A percentile compares a stretch with the other conserved stretches of the same genome.
Evolutionary conservation across 768 basidiomycete species (phyloP).

Genomic region (Naganishia antarctica): DNA sequence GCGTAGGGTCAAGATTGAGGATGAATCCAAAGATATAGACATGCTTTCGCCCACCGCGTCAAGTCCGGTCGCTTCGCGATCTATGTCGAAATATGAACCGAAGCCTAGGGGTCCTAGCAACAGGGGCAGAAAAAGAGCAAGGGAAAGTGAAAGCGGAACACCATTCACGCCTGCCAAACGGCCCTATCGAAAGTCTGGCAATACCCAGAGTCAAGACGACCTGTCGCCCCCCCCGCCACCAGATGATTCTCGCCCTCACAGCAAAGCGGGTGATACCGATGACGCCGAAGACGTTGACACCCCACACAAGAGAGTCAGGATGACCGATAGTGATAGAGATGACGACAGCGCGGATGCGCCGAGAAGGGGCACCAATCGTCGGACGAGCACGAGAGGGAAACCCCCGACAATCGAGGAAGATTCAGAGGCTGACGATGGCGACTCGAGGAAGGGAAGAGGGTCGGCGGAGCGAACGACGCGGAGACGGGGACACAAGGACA

Average conservation of each 20-base stretch:
- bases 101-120: not conserved
- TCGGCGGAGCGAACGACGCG: not conserved
- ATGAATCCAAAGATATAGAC: not conserved
- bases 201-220: constrained; percentile 8
- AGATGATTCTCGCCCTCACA: not conserved
- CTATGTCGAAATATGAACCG: too few species aligned
- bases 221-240: constrained; percentile 5
- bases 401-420: constrained; percentile 11
- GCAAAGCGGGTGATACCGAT: constrained; percentile 7
- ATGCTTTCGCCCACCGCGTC: not conserved
- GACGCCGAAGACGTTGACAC: too few species aligned
- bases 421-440: constrained; percentile 1
- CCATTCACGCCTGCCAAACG: constrained; percentile 13
- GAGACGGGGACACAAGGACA: not conserved
- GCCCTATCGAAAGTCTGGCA: constrained; percentile 6
- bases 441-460: too few species aligned
- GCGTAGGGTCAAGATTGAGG: constrained; percentile 1
- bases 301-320: too few species aligned
- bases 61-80: not conserved
- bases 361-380: constrained; percentile 27
- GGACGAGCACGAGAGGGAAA: constrained; percentile 27
- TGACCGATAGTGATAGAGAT: constrained; percentile 1
- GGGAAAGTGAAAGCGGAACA: constrained; percentile 2
- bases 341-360: constrained; percentile 9
- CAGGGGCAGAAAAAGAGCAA: constrained; percentile 12